These are phyloP conservation scores for Cupressus sempervirens DNA, from an alignment of 75 land plant genomes.

Conservation along the genomic window DNA sequence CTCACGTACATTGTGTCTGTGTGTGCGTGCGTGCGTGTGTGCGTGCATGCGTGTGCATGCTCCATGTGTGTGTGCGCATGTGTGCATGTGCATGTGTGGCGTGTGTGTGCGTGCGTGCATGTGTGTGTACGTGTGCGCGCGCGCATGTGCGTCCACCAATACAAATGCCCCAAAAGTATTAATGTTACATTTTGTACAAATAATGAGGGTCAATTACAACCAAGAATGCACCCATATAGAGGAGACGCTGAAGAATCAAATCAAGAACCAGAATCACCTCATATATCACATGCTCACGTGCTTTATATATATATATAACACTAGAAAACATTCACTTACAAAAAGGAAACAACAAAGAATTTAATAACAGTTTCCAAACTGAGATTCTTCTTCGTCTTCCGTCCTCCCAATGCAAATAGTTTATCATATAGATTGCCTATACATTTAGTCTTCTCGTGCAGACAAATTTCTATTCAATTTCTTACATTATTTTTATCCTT, in stretches of 20 bases:
- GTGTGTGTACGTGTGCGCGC: too few species aligned
- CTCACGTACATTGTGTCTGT: too few species aligned
- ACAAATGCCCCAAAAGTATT: too few species aligned
- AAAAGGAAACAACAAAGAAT: not conserved
- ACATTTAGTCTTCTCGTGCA: slow-evolving; percentile 3
- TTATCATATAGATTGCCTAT: not conserved
- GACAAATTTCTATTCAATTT: not conserved
- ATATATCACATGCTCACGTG: not conserved
- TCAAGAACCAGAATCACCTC: not conserved
- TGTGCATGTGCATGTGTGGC: too few species aligned
- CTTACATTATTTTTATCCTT: not conserved
- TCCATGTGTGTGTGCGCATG: too few species aligned
- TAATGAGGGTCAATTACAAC: too few species aligned
- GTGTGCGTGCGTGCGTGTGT: too few species aligned
- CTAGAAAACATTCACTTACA: not conserved
- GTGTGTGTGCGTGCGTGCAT: too few species aligned
- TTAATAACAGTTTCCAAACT: not conserved
- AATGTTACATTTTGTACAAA: too few species aligned
- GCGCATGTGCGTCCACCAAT: too few species aligned
- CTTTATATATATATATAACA: too few species aligned
- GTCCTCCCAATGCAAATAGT: not conserved
- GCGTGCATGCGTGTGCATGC: too few species aligned
- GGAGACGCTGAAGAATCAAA: not conserved
- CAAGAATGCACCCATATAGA: not conserved
- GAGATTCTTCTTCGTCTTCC: not conserved